These are phyloP conservation scores for Phenoliferia sp. DNA, from an alignment of 1,284 basidiomycete species.

Conservation along the genomic window DNA sequence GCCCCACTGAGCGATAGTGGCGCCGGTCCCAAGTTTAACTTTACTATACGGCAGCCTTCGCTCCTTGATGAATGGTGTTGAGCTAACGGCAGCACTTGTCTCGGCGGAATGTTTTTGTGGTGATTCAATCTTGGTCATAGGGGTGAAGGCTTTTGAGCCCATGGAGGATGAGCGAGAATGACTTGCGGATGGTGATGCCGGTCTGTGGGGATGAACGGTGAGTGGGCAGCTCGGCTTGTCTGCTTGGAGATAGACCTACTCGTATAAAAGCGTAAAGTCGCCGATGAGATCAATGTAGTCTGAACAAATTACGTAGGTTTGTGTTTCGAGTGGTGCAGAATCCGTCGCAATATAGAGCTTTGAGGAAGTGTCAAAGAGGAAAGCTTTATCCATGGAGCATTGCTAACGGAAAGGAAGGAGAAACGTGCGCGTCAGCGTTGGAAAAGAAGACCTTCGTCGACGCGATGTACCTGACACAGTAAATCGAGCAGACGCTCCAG, in stretches of 20 bases:
- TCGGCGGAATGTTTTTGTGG: not conserved
- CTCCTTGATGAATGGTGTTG: not conserved
- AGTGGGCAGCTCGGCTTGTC: not conserved
- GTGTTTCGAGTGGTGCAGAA: constrained; percentile 81
- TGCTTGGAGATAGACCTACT: constrained; percentile 17
- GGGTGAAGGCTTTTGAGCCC: not conserved
- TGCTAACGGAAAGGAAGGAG: constrained; percentile 53
- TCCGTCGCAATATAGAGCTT: constrained; percentile 89
- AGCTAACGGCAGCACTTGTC: too few relatives aligned
- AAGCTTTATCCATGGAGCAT: constrained; percentile 85
- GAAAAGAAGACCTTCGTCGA: not conserved
- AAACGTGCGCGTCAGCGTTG: not conserved
- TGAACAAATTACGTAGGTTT: constrained; percentile 79
- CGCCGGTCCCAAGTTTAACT: constrained; percentile 25
- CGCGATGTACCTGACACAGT: constrained; percentile 61
- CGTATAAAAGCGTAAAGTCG: constrained; percentile 53
- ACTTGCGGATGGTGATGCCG: constrained; percentile 1
- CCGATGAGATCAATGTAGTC: constrained; percentile 87
- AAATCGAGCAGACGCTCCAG: constrained; percentile 74
- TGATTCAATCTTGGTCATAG: not conserved
- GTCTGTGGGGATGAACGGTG: constrained; percentile 3
- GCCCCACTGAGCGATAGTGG: constrained; percentile 32
- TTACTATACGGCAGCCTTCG: constrained; percentile 20
- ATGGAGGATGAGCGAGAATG: constrained; percentile 12
- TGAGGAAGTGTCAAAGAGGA: constrained; percentile 82